A percentile compares a stretch with the other conserved stretches of the same genome.
Conservation (phyloP, 768 basidiomycete genomes). For the Boletus edulis region DNA sequence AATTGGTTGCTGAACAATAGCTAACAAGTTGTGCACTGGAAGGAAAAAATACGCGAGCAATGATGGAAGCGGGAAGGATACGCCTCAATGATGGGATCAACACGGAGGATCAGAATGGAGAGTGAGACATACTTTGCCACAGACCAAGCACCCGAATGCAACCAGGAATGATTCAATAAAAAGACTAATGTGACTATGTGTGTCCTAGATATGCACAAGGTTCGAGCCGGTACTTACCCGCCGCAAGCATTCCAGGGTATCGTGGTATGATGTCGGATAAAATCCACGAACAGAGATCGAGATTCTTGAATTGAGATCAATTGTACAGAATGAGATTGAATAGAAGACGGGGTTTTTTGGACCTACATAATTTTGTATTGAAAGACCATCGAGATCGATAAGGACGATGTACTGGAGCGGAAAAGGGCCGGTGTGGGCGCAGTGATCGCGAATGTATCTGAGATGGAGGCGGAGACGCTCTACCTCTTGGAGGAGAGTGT, state of each 20-base stretch:
- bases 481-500: slow-evolving; percentile 45
- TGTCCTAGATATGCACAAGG: slow-evolving; percentile 1
- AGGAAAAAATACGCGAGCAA: slow-evolving; percentile 67
- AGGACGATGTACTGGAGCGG: slow-evolving; percentile 66
- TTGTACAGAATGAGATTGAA: slow-evolving; percentile 3
- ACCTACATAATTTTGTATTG: slow-evolving; percentile 58
- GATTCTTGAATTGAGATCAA: slow-evolving; percentile 37
- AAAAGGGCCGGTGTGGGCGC: slow-evolving; percentile 30
- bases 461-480: slow-evolving; percentile 62
- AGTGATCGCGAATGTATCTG: slow-evolving; percentile 41
- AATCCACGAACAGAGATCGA: slow-evolving; percentile 64
- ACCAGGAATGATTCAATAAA: slow-evolving; percentile 72
- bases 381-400: slow-evolving; percentile 58
- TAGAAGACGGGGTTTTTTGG: background rate
- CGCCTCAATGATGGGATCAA: slow-evolving; percentile 40
- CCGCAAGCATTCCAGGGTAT: slow-evolving; percentile 75
- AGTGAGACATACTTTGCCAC: slow-evolving; percentile 53
- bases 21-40: slow-evolving; percentile 51
- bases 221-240: slow-evolving; percentile 40
- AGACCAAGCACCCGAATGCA: slow-evolving; percentile 66
- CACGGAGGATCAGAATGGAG: slow-evolving; percentile 3
- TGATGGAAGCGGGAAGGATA: slow-evolving; percentile 55
- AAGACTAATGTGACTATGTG: slow-evolving; percentile 45
- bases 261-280: slow-evolving; percentile 64
- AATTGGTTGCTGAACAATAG: slow-evolving; percentile 48